phyloP scores from a whole-genome alignment of 495 filamentous ascomycete species.

The Podospora pseudoanserina region DNA sequence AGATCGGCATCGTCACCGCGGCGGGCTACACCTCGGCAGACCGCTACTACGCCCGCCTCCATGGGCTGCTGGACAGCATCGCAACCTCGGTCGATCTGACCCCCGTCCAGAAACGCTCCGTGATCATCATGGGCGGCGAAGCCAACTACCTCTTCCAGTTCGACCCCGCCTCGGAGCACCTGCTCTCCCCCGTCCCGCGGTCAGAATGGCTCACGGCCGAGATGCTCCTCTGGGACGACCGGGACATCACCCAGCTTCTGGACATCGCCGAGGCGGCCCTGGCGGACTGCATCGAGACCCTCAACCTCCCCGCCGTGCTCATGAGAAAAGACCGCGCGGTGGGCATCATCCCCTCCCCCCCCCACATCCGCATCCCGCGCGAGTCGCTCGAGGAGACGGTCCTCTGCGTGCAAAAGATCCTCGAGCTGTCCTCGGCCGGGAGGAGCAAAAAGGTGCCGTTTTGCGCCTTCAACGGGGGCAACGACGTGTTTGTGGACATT shows the following conservation, averaged over 20 bases:
- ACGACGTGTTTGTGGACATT: constrained; percentile 98
- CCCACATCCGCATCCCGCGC: constrained; percentile 64
- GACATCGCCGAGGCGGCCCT: constrained; percentile 83
- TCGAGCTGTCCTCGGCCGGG: constrained; percentile 66
- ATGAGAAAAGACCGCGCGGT: constrained; percentile 92
- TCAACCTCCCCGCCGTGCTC: constrained; percentile 71
- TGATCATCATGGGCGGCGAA: constrained; percentile 84
- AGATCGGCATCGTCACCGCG: constrained; percentile 92
- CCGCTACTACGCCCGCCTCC: constrained; percentile 77
- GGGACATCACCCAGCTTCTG: constrained; percentile 71
- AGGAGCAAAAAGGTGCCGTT: constrained; percentile 66
- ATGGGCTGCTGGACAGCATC: constrained; percentile 82
- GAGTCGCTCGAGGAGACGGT: constrained; percentile 96
- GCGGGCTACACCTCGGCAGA: constrained; percentile 88
- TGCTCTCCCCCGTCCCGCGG: constrained; percentile 61
- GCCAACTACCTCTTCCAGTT: constrained; percentile 87
- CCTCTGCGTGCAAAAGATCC: constrained; percentile 82
- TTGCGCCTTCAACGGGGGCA: constrained; percentile 96
- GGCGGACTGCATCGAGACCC: constrained; percentile 68
- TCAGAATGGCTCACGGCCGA: constrained; percentile 77
- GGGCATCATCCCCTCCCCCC: constrained; percentile 68
- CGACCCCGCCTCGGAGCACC: constrained; percentile 49
- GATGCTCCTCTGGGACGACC: constrained; percentile 80
- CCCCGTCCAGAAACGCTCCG: constrained; percentile 60
- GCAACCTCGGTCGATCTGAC: constrained; percentile 58